Evolutionary conservation across 176 grass and related monocot genomes (phyloP).

Genomic region (sorghum (Sorghum bicolor)): DNA sequence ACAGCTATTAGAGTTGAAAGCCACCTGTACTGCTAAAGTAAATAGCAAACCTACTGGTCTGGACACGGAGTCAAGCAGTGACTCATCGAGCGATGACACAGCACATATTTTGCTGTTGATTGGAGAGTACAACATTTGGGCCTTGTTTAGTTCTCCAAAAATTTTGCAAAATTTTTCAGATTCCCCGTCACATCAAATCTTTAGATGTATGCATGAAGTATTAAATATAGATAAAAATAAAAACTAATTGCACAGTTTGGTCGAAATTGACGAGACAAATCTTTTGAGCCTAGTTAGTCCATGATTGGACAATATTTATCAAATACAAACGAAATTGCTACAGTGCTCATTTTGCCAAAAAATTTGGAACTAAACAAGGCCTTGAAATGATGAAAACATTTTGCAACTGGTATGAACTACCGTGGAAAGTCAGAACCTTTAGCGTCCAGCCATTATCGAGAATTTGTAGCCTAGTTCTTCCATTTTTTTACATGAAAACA

Average conservation of each 20-base stretch:
- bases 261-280: no score
- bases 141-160: no score
- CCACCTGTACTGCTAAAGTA: conserved; percentile 26
- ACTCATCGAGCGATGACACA: conserved; percentile 42
- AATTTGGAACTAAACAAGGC: no score
- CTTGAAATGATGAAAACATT: conserved; percentile 36
- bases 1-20: conserved; percentile 46
- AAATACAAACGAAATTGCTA: no score
- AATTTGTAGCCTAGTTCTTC: not conserved
- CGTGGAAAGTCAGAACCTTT: not conserved
- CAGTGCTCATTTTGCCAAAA: no score
- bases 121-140: conserved; percentile 59
- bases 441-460: not conserved
- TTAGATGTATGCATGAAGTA: no score
- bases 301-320: no score
- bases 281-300: no score
- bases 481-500: not conserved
- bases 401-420: not conserved
- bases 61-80: conserved; percentile 34
- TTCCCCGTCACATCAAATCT: no score
- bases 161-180: no score
- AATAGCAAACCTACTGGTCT: conserved; percentile 34
- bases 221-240: no score
- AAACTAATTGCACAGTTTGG: no score
- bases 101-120: conserved; percentile 48